Percentiles rank a stretch among this genome's conserved stretches.
Conservation (phyloP, 805 yeast genomes). For the Candida verbasci region DNA sequence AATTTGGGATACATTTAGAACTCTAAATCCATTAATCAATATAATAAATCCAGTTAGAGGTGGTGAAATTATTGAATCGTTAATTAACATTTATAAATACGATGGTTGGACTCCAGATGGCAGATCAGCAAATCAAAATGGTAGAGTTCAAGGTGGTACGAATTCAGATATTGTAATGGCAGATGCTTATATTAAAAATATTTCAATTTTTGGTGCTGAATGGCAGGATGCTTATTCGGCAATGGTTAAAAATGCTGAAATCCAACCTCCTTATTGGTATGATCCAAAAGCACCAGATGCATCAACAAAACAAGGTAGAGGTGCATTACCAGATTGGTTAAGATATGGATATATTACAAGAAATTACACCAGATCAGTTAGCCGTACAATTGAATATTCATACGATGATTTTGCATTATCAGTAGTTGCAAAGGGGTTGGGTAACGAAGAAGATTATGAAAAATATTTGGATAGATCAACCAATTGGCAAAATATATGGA, state of each 20-base stretch:
- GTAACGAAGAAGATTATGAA: conserved; percentile 14
- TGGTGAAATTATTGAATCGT: conserved; percentile 22
- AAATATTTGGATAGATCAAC: conserved; percentile 28
- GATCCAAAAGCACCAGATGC: conserved; percentile 25
- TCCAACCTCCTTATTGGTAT: conserved; percentile 22
- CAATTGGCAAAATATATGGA: conserved; percentile 35
- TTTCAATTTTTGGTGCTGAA: conserved; percentile 14
- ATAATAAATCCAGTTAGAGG: conserved; percentile 22
- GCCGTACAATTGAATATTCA: conserved; percentile 34
- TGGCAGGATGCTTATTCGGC: conserved; percentile 28
- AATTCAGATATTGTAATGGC: conserved; percentile 33
- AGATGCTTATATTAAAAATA: conserved; percentile 28
- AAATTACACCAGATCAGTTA: conserved; percentile 25
- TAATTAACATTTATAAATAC: conserved; percentile 23
- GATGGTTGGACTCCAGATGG: conserved; percentile 37
- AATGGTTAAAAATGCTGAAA: conserved; percentile 33
- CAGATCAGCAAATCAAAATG: conserved; percentile 31
- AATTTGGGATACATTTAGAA: conserved; percentile 36
- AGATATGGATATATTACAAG: conserved; percentile 26
- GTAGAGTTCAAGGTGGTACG: conserved; percentile 34
- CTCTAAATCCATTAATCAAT: conserved; percentile 26
- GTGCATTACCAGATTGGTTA: conserved; percentile 32
- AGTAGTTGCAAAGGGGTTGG: conserved; percentile 28
- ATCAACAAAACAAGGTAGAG: conserved; percentile 28
- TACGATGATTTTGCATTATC: conserved; percentile 31